A percentile compares a stretch with the other conserved stretches of the same genome.
Evolutionary conservation across 2,329 filamentous ascomycete genomes (phyloP).

Genomic region (Cordyceps cicadae): DNA sequence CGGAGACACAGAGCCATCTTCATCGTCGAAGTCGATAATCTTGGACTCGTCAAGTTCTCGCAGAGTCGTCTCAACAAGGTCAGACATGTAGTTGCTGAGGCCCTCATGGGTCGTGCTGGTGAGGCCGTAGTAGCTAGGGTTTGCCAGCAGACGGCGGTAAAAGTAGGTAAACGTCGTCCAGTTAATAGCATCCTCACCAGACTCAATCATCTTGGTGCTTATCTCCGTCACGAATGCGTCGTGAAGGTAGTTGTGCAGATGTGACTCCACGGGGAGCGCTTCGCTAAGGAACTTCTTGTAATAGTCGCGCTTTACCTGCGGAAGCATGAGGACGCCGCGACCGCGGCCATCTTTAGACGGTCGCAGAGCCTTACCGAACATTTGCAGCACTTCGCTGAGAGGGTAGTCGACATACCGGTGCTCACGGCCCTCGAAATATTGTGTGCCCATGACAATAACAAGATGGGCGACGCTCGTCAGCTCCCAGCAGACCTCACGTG

Average conservation of each 20-base stretch:
- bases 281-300: slow-evolving; percentile 99
- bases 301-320: slow-evolving; percentile 88
- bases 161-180: slow-evolving; percentile 99
- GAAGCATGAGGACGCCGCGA: slow-evolving; percentile 93
- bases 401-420: slow-evolving; percentile 97
- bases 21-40: slow-evolving; percentile 91
- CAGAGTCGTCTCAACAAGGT: slow-evolving; percentile 85
- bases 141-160: slow-evolving; percentile 87
- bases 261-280: slow-evolving; percentile 89
- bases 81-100: slow-evolving; percentile 87
- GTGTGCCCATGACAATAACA: slow-evolving; percentile 94
- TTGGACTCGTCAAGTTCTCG: slow-evolving; percentile 87
- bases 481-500: slow-evolving; percentile 93
- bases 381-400: slow-evolving; percentile 87
- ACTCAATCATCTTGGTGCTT: slow-evolving; percentile 90
- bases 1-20: slow-evolving; percentile 80
- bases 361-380: slow-evolving; percentile 90
- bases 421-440: slow-evolving; percentile 93
- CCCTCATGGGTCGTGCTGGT: slow-evolving; percentile 84
- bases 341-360: slow-evolving; percentile 70
- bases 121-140: slow-evolving; percentile 92
- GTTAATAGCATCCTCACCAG: slow-evolving; percentile 93
- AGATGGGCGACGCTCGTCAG: slow-evolving; percentile 80
- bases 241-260: slow-evolving; percentile 82
- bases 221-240: slow-evolving; percentile 97